phyloP scores from a whole-genome alignment of 2,329 filamentous ascomycete genomes.

The Aspergillus flavus region DNA sequence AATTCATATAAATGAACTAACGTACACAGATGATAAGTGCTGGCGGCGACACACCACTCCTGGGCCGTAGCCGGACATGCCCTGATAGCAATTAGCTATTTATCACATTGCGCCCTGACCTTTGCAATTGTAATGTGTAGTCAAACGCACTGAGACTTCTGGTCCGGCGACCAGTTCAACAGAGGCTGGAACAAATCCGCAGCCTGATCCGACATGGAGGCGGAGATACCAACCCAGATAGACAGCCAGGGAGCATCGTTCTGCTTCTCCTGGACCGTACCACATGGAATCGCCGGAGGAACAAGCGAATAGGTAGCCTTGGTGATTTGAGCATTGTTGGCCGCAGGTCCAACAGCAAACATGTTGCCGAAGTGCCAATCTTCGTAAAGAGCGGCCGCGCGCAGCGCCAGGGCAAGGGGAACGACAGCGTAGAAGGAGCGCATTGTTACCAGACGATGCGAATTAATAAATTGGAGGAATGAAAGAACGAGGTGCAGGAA shows the following conservation, averaged over 20 bases:
- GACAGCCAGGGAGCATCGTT: constrained; percentile 10
- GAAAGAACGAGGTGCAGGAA: not conserved
- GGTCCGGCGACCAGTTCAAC: constrained; percentile 16
- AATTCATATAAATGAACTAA: not conserved
- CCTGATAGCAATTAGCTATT: not conserved
- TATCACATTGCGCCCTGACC: not conserved
- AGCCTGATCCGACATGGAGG: constrained; percentile 2
- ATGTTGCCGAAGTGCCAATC: constrained; percentile 16
- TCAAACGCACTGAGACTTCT: constrained; percentile 10
- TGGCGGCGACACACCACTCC: constrained; percentile 14
- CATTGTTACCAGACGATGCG: not conserved
- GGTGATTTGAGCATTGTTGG: constrained; percentile 9
- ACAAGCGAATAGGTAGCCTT: constrained; percentile 13
- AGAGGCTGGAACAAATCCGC: constrained; percentile 13
- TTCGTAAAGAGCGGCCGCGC: constrained; percentile 8
- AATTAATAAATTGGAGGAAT: not conserved
- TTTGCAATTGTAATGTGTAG: too few species aligned
- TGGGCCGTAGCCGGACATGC: constrained; percentile 4
- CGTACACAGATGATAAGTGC: constrained; percentile 11
- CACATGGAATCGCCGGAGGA: constrained; percentile 8
- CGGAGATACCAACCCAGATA: constrained; percentile 14
- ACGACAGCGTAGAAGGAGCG: not conserved
- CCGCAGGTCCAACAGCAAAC: constrained; percentile 10
- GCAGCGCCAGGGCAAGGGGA: constrained; percentile 9
- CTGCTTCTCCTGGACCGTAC: not conserved